Base-by-base conservation (phyloP, 495 filamentous ascomycete genomes). In the Neurospora hispaniola region DNA sequence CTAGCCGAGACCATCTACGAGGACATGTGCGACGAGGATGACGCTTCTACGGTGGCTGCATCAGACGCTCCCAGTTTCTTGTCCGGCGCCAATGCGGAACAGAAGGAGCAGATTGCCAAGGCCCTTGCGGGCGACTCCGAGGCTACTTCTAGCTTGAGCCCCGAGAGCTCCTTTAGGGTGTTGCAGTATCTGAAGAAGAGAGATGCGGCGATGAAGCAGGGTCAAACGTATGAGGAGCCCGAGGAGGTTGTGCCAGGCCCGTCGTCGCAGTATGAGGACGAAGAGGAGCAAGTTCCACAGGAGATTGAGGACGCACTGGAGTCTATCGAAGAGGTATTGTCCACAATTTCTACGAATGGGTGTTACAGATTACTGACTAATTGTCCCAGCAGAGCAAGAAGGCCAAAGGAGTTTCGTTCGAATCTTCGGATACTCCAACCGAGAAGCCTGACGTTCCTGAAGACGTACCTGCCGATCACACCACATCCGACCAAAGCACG, bases 61-160 rank as follows among this genome's bases (percentile, higher is more conserved):
- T 79, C 79, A 11, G 79, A 80, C 70, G 78, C 79, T 0, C 78
- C 79, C 14, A 80, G 76, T 59, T 75, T 77, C 42, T 69, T 80
- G 27, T 78, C 78, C 23, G 79, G 78, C 0, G 78, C 76, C 5
- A 77, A 74, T 4, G 75, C 74, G 70, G 75, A 79, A 68, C 80
- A 81, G 27, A 76, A 79, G 20, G 78, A 83, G 27, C 75, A 78
- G 46, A 73, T 80, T 35, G 71, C 48, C 4, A 75, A 79, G 23
- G 14, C 74, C 72, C 5, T 69, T 12, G 41, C 42, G 43, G 12
- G 74, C 16, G 7, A 71, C 74, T 18, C 72, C 75, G 70, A 48
- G 70, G 14, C 72, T 68, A 72, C 72, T 74, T 42, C n/a, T 73
- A n/a, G 72, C 54, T 66, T 66, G 54, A 66, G 54, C 27, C 54